Evolutionary conservation across 2,329 filamentous ascomycete genomes (phyloP).

Genomic region (Pseudogymnoascus sp.): DNA sequence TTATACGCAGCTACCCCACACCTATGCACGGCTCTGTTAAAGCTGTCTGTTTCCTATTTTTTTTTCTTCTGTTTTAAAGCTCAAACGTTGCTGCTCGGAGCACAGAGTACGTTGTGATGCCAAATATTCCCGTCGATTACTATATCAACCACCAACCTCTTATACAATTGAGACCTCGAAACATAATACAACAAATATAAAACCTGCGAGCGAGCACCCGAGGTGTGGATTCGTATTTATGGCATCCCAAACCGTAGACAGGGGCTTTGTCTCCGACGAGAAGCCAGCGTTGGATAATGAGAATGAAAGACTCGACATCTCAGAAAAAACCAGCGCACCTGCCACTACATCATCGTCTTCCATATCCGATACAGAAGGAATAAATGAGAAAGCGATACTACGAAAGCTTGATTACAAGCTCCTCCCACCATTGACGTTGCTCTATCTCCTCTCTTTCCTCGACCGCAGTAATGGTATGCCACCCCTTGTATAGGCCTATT

Average conservation of each 20-base stretch:
- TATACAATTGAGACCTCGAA: not conserved
- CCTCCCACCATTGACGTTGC: slow-evolving; percentile 45
- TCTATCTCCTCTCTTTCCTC: slow-evolving; percentile 51
- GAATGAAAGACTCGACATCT: not conserved
- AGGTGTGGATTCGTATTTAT: not conserved
- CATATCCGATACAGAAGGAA: slow-evolving; percentile 12
- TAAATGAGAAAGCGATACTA: slow-evolving; percentile 52
- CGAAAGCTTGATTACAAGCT: slow-evolving; percentile 48
- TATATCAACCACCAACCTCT: not conserved
- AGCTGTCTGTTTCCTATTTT: not conserved
- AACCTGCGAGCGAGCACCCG: not conserved
- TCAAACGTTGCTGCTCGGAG: not conserved
- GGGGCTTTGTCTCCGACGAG: not conserved
- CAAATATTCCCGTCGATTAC: not conserved
- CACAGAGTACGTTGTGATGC: not conserved
- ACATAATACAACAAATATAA: not conserved
- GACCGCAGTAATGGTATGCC: slow-evolving; percentile 51
- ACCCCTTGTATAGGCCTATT: slow-evolving; percentile 25
- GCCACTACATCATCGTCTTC: not conserved
- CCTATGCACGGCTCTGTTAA: not conserved
- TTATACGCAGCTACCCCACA: not conserved
- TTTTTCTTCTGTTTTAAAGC: not conserved
- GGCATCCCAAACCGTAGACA: not conserved
- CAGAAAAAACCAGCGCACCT: not conserved
- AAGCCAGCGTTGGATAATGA: not conserved